Conservation (phyloP, 2,329 filamentous ascomycete genomes). For the Cordyceps javanica region DNA sequence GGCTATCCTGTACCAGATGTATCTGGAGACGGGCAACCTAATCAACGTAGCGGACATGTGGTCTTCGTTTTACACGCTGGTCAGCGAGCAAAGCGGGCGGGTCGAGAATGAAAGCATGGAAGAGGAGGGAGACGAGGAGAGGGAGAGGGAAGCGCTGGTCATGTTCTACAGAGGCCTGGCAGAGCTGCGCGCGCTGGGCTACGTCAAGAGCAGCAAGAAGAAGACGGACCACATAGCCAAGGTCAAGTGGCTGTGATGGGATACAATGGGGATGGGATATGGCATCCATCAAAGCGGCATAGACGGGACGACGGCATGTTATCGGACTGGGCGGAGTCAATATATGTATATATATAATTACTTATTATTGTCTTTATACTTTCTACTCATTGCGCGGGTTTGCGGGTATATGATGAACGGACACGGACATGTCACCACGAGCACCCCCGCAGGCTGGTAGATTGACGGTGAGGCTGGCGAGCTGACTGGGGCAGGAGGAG, state of each 20-base stretch:
- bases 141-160: conserved; percentile 57
- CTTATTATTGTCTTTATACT: too few relatives aligned
- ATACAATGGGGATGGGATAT: too few relatives aligned
- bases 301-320: too few relatives aligned
- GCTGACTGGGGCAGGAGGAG: neutral
- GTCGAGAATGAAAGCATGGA: conserved; percentile 28
- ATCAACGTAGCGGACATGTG: conserved; percentile 77
- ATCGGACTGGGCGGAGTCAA: too few relatives aligned
- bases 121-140: conserved; percentile 30
- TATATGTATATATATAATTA: too few relatives aligned
- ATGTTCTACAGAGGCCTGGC: conserved; percentile 81
- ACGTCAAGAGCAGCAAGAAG: conserved; percentile 84
- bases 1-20: conserved; percentile 71
- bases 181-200: conserved; percentile 77
- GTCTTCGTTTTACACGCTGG: conserved; percentile 65
- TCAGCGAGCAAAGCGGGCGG: conserved; percentile 36
- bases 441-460: neutral
- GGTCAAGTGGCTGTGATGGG: conserved; percentile 63
- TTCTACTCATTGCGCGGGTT: too few relatives aligned
- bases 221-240: conserved; percentile 91
- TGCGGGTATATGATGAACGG: neutral
- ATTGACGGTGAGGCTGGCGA: conserved; percentile 7
- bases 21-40: conserved; percentile 67
- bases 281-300: too few relatives aligned
- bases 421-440: neutral